Evolutionary conservation across 2,329 filamentous ascomycete genomes (phyloP), one percentile per base, ranked within the genome.

Genomic region (Ophiocordyceps camponoti-floridani): DNA sequence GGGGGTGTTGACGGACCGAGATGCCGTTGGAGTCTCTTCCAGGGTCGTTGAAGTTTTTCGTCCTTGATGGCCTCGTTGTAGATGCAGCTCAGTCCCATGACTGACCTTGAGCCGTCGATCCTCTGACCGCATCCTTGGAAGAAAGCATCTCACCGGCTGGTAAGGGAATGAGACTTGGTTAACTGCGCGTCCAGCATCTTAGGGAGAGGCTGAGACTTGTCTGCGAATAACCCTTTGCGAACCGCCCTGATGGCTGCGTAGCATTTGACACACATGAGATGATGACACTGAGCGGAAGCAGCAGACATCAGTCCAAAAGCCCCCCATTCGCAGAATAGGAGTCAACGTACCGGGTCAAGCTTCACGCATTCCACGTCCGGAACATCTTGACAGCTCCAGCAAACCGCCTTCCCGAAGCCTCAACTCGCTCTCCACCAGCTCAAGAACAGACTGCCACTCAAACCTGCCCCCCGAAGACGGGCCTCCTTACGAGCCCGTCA

Each of bases 21-120:
- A 51, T 42, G 0, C 44, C 48, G 0, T 53, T 51, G 3, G 26
- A 42, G 26, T 64, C 62, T 2, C 44, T 46, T 0, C 57, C 60
- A 7, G 52, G 48, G 3, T 56, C 54, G 0, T 30, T 42, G 14
- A 43, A 52, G 0, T 2, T 2, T 0, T 43, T 35, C n/a, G 0
- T 47, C 33, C 0, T 4, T 1, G 0, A 16, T 18, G 0, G 47
- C 41, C 0, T 26, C n/a, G 0, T 19, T 0, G 0, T 45, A 14
- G 0, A 53, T 46, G 2, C 27, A 26, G 19, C 14, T 49, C 50
- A 0, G 27, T 41, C 1, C 8, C 1, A 1, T 40, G 0, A 0
- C 1, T 27, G 23, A 47, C 48, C 1, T 33, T 16, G 31, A n/a
- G 0, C 18, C 27, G 14, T 50, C 50, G 0, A 30, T 41, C 1